Evolutionary conservation across 192 early-diverging fungal genomes (phyloP), one percentile per base, ranked within the genome.

Genomic region (Linnemannia zychae): DNA sequence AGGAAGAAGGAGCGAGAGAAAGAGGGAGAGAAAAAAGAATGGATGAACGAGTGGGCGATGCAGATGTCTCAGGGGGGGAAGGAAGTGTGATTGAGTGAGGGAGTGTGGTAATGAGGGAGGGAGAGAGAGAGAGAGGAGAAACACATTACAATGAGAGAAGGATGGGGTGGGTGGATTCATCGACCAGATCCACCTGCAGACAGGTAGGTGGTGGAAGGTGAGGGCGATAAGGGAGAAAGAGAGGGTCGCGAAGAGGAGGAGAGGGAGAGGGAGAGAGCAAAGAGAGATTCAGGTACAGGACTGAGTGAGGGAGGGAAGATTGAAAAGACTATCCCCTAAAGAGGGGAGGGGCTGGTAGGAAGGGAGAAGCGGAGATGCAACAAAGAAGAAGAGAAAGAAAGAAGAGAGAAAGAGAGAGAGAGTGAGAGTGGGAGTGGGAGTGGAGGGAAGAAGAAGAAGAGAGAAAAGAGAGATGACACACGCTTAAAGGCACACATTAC

Each of bases 361-460:
- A 46, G 44, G 38, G 37, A 17, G 38, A 46, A 46, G 70, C 69
- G 40, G 40, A 20, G 69, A 71, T 71, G 69, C 69, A 40, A 71
- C 36, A 16, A 57, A 24, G 52, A n/a, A 40, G 40, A 71, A 13
- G n/a, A 17, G 18, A n/a, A n/a, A 71, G 40, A 20, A 71, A 22
- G n/a, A 71, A 40, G 17, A n/a, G 15, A 53, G 22, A n/a, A 24
- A n/a, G 17, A 57, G n/a, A 24, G 24, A 57, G 52, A 15, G 18
- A 15, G 48, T n/a, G n/a, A n/a, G n/a, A n/a, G n/a, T n/a, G n/a
- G n/a, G n/a, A n/a, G n/a, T n/a, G n/a, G n/a, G n/a, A n/a, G n/a
- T n/a, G 6, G 48, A 49, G 6, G 48, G 20, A 17, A 18, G 49
- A 50, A 50, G 24, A n/a, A 57, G 17, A 57, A 4, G 12, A 6